Percentiles rank a stretch among this genome's conserved stretches.
These are phyloP conservation scores for Mycena albidolilacea DNA, from an alignment of 768 basidiomycete genomes.

Conservation along the genomic window DNA sequence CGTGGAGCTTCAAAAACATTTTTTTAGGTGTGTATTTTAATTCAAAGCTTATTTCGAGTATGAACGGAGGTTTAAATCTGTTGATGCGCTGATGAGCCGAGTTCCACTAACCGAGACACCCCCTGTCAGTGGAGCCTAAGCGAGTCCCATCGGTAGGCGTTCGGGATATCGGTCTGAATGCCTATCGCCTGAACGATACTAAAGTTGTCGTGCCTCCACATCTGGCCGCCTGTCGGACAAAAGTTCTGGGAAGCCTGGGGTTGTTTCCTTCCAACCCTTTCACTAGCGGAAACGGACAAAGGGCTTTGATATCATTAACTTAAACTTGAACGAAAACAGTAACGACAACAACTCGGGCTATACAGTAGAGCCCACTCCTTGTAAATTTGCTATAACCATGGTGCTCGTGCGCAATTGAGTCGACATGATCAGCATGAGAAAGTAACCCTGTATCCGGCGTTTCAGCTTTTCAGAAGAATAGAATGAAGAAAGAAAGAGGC, in stretches of 20 bases:
- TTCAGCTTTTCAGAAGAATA: not conserved
- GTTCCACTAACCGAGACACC: too few species aligned
- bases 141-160: too few species aligned
- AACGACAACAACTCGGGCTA: constrained; percentile 5
- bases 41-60: too few species aligned
- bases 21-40: too few species aligned
- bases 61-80: too few species aligned
- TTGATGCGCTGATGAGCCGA: too few species aligned
- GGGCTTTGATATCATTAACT: constrained; percentile 6
- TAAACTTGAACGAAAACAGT: not conserved
- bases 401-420: not conserved
- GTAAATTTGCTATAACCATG: not conserved
- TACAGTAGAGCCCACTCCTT: not conserved
- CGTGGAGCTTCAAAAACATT: too few species aligned
- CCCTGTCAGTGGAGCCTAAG: too few species aligned
- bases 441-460: not conserved
- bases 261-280: not conserved
- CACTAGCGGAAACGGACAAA: not conserved
- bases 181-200: too few species aligned
- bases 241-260: not conserved
- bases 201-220: too few species aligned
- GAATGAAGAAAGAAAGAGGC: not conserved
- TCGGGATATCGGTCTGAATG: too few species aligned
- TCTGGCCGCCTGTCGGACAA: not conserved
- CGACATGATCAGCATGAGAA: constrained; percentile 2